These are phyloP conservation scores for Metschnikowia koreensis DNA, from an alignment of 805 yeast genomes.

Conservation along the genomic window DNA sequence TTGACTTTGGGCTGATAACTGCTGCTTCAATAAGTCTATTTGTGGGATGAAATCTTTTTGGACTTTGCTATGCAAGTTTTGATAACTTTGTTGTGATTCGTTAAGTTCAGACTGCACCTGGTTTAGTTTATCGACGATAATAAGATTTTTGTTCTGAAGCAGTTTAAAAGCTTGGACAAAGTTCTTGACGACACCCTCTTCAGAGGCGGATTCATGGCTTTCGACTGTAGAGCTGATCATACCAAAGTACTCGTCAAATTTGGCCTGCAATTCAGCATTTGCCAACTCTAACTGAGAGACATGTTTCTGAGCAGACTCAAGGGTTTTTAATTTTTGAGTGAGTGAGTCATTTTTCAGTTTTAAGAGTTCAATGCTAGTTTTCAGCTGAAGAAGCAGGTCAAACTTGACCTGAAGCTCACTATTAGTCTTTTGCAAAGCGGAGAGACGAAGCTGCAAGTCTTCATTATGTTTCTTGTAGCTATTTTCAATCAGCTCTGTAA, in stretches of 20 bases:
- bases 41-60: constrained; percentile 16
- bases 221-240: constrained; percentile 35
- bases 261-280: constrained; percentile 46
- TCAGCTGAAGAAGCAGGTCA: constrained; percentile 48
- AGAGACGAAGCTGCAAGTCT: constrained; percentile 20
- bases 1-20: constrained; percentile 15
- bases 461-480: constrained; percentile 24
- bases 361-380: constrained; percentile 49
- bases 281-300: constrained; percentile 50
- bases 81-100: constrained; percentile 11
- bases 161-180: constrained; percentile 38
- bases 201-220: constrained; percentile 7
- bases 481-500: constrained; percentile 10
- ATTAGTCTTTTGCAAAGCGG: constrained; percentile 43
- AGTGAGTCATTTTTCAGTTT: constrained; percentile 53
- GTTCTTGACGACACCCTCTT: constrained; percentile 12
- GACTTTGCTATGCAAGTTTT: constrained; percentile 1
- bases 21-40: constrained; percentile 14
- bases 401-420: constrained; percentile 53
- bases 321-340: constrained; percentile 32
- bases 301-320: constrained; percentile 45
- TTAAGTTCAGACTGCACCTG: constrained; percentile 21
- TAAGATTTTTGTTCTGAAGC: constrained; percentile 29
- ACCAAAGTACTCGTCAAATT: constrained; percentile 47
- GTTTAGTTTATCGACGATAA: constrained; percentile 38